Percentiles rank a stretch among this genome's conserved stretches.
These are phyloP conservation scores for Trametes punicea DNA, from an alignment of 768 basidiomycete species.

Conservation along the genomic window DNA sequence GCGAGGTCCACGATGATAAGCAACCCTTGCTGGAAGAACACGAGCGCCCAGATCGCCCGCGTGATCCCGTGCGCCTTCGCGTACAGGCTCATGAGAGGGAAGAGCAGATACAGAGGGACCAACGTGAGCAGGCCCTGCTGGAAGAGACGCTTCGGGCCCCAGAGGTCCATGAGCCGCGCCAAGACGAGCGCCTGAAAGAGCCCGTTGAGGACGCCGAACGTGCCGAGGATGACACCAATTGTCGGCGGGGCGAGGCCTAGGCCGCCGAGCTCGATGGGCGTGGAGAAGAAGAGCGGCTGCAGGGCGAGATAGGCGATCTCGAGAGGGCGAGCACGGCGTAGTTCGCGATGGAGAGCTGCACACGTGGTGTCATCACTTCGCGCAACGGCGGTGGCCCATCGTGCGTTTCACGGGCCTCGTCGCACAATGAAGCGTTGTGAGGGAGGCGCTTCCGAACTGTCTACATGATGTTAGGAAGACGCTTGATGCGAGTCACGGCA, in stretches of 20 bases:
- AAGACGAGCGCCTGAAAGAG: constrained; percentile 37
- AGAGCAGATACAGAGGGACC: constrained; percentile 26
- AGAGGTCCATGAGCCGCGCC: constrained; percentile 32
- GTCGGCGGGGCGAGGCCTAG: constrained; percentile 34
- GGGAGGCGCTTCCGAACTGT: constrained; percentile 1
- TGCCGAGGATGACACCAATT: constrained; percentile 37
- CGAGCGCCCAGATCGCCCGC: constrained; percentile 24
- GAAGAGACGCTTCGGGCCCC: constrained; percentile 35
- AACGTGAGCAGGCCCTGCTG: constrained; percentile 28
- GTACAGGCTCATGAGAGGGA: constrained; percentile 28
- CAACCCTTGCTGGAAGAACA: constrained; percentile 26
- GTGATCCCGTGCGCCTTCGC: constrained; percentile 22
- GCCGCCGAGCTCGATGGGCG: constrained; percentile 38
- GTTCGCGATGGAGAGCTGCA: constrained; percentile 34
- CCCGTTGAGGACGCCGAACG: constrained; percentile 36
- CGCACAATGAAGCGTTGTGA: background rate
- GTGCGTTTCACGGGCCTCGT: background rate
- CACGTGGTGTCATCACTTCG: constrained; percentile 31
- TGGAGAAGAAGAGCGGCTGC: constrained; percentile 38
- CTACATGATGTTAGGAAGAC: background rate
- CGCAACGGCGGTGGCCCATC: constrained; percentile 20
- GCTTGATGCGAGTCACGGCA: background rate
- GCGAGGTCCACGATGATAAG: constrained; percentile 28
- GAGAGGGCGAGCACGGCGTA: constrained; percentile 35
- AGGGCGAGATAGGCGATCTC: constrained; percentile 38